A percentile compares a stretch with the other conserved stretches of the same genome.
phyloP scores from a whole-genome alignment of 495 filamentous ascomycete species.

The Acidiella bohemica region DNA sequence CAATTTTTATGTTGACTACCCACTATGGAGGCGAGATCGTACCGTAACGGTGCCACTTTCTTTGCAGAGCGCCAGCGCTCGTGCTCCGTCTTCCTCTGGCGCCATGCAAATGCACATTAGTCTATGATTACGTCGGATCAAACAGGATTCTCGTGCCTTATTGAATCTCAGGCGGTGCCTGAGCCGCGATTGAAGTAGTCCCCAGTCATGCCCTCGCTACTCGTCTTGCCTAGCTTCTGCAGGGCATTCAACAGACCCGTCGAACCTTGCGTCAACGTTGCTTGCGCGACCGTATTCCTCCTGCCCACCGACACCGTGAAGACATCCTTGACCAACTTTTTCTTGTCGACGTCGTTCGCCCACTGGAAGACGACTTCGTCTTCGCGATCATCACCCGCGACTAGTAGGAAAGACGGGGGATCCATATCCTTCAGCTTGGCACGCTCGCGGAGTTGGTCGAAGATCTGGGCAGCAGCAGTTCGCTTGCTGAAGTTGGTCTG shows the following conservation, averaged over 20 bases:
- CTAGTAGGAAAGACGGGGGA: slow-evolving; percentile 56
- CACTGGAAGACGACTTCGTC: slow-evolving; percentile 88
- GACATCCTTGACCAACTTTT: slow-evolving; percentile 43
- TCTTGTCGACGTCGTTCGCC: slow-evolving; percentile 59
- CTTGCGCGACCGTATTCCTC: slow-evolving; percentile 73
- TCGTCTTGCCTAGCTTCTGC: slow-evolving; percentile 30
- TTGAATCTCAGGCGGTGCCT: background rate
- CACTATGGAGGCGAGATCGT: no score
- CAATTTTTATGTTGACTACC: no score
- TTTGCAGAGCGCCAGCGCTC: no score
- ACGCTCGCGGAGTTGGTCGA: slow-evolving; percentile 38
- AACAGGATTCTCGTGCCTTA: no score
- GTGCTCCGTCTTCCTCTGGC: no score
- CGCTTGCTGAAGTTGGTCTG: slow-evolving; percentile 69
- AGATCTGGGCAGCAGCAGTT: slow-evolving; percentile 59
- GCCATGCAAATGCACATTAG: no score
- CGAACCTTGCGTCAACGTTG: slow-evolving; percentile 76
- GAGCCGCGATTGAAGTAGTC: slow-evolving; percentile 15
- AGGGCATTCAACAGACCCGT: slow-evolving; percentile 49
- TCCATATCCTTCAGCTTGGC: slow-evolving; percentile 27
- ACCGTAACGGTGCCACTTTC: no score
- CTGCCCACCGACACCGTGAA: slow-evolving; percentile 73
- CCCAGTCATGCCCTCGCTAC: slow-evolving; percentile 2
- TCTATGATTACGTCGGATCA: no score
- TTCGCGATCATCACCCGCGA: slow-evolving; percentile 76